Base-by-base conservation (phyloP, 768 basidiomycete species). In the Russula vinacea region DNA sequence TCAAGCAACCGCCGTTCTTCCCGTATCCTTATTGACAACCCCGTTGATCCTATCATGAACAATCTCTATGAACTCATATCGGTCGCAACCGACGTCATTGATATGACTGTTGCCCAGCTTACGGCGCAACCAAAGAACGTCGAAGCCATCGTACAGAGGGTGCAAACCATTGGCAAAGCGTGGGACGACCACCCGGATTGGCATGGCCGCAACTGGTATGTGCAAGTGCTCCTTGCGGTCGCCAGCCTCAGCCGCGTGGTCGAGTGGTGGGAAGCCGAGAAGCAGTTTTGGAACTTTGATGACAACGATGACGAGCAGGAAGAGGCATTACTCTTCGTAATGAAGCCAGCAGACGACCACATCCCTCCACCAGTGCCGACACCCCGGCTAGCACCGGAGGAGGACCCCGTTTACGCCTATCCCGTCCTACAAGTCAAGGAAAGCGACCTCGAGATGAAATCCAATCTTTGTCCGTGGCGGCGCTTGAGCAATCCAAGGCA, bases 251-350 rank as follows among this genome's bases (percentile, higher is more conserved):
- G 89, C 75, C 89, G 96, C 62, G 97, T 98, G 33, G 89, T 98
- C 67, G 97, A 98, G 72, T 99, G 97, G 96, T 98, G 94, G 94
- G 95, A 97, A 75, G 97, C 97, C 13, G 96, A 98, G 79, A 95
- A 95, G 72, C 93, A 95, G 69, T 99, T 99, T 76, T 99, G 97
- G 97, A 97, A 97, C 71, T 98, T 98, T 73, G 91, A 95, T 72
- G 92, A 93, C 72, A 88, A 90, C 66, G 90, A 90, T 51, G 88
- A 92, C 64, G 93, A 94, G 70, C 86, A 90, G 72, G 89, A 92
- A 61, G 96, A 98, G 68, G 92, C 93, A 1, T 78, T 98, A 56
- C 85, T 88, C 68, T 98, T 98, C 71, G 93, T 98, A 60, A 88
- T 94, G 74, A 97, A 96, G 74, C 89, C 96, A 0, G 84, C 83